Percentiles rank a stretch among this genome's conserved stretches.
phyloP scores from a whole-genome alignment of 2,329 filamentous ascomycete species.

The Botryosphaeria dothidea region DNA sequence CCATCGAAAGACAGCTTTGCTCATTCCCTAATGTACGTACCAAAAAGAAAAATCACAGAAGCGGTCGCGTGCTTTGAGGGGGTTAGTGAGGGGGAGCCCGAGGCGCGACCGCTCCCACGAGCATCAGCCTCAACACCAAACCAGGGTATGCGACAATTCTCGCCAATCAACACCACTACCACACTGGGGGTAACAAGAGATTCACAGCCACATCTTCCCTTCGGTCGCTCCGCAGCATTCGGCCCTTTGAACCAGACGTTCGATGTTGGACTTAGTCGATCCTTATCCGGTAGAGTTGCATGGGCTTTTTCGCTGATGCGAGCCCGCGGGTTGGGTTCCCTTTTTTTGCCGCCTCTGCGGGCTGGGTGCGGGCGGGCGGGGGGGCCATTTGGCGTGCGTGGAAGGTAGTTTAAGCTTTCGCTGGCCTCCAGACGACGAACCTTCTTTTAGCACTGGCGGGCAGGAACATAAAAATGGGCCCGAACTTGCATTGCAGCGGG shows the following conservation, averaged over 20 bases:
- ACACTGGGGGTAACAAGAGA: neutral
- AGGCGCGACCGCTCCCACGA: no score
- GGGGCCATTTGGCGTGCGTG: no score
- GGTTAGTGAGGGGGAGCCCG: no score
- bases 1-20: no score
- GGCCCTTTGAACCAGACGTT: slow-evolving; percentile 17
- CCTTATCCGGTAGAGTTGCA: slow-evolving; percentile 12
- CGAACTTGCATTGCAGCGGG: no score
- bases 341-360: neutral
- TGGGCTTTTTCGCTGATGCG: neutral
- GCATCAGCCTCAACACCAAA: neutral
- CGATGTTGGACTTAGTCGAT: slow-evolving; percentile 18
- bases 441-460: neutral
- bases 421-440: neutral
- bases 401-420: neutral
- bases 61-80: neutral
- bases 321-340: no score
- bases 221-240: slow-evolving; percentile 11
- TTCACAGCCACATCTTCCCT: neutral
- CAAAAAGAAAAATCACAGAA: neutral
- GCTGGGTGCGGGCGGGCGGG: neutral
- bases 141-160: neutral
- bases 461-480: no score
- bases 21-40: no score
- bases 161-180: neutral